Conservation (phyloP, 345 rosid species). For the Firmiana major region DNA sequence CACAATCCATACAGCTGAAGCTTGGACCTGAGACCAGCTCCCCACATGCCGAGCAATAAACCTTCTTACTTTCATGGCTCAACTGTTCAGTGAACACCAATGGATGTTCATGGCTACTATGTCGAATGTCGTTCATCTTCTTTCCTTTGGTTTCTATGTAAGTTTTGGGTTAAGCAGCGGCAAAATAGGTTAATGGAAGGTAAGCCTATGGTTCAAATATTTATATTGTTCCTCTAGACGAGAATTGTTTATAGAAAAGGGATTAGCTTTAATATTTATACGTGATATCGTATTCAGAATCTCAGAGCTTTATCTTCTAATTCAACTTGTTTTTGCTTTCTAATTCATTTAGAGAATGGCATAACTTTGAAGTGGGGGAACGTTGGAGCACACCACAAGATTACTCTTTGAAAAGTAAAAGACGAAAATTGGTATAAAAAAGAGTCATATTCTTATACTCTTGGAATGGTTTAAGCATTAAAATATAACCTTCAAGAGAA, state of each 20-base stretch:
- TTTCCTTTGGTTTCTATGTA: not conserved
- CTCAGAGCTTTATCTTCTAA: too few relatives aligned
- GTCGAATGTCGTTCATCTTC: not conserved
- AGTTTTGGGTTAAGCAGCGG: not conserved
- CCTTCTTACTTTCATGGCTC: not conserved
- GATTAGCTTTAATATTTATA: too few relatives aligned
- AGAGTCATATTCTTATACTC: too few relatives aligned
- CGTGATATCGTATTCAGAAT: too few relatives aligned
- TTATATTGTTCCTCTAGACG: not conserved
- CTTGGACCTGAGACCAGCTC: not conserved
- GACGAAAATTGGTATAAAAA: too few relatives aligned
- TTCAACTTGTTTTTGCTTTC: too few relatives aligned
- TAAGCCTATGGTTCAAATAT: not conserved
- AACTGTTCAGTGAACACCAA: not conserved
- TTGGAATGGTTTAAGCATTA: too few relatives aligned
- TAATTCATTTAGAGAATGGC: too few relatives aligned
- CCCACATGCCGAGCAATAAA: not conserved
- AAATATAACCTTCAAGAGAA: too few relatives aligned
- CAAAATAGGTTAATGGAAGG: not conserved
- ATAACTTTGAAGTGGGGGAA: too few relatives aligned
- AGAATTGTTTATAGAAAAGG: conserved; percentile 7
- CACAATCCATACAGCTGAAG: not conserved
- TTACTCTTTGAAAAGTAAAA: too few relatives aligned
- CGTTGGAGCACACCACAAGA: too few relatives aligned
- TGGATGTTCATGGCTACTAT: not conserved